Percentiles rank a stretch among this genome's conserved stretches.
Evolutionary conservation across 306 rosid genomes (phyloP).

Genomic region (Inga leiocalycina): DNA sequence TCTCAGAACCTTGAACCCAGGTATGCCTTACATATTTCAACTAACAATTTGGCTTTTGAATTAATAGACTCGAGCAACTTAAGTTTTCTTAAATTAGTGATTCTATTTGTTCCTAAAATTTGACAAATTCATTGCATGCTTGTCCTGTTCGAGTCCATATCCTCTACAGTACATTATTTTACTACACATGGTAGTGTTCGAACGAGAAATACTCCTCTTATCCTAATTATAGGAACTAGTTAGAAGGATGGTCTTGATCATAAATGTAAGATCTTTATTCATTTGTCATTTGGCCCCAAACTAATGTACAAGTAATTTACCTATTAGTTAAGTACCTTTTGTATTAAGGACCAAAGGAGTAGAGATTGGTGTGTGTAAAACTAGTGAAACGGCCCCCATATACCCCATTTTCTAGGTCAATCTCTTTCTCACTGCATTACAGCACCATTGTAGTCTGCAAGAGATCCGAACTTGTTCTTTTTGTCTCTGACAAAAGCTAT

Average conservation of each 20-base stretch:
- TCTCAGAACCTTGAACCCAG: constrained; percentile 75
- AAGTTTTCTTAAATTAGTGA: not conserved
- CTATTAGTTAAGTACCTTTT: too few species aligned
- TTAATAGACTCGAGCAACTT: not conserved
- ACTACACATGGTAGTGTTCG: not conserved
- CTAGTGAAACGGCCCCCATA: not conserved
- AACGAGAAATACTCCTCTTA: not conserved
- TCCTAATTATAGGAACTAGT: too few species aligned
- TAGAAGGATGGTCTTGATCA: too few species aligned
- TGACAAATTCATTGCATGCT: not conserved
- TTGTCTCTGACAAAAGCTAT: not conserved
- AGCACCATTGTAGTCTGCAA: not conserved
- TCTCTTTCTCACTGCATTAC: not conserved
- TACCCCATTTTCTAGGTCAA: not conserved
- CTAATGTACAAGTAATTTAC: too few species aligned
- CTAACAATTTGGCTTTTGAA: not conserved
- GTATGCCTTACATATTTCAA: constrained; percentile 42
- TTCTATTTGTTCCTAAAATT: not conserved
- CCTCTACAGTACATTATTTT: too few species aligned
- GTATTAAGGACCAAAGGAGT: too few species aligned
- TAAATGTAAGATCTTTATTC: too few species aligned
- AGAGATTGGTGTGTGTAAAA: not conserved
- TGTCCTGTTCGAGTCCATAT: not conserved
- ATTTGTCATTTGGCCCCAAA: too few species aligned
- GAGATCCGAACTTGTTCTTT: not conserved